Evolutionary conservation across 208 protist genomes (phyloP), one percentile per base, ranked within the genome.

Genomic region (Leptomonas pyrrhocoris): DNA sequence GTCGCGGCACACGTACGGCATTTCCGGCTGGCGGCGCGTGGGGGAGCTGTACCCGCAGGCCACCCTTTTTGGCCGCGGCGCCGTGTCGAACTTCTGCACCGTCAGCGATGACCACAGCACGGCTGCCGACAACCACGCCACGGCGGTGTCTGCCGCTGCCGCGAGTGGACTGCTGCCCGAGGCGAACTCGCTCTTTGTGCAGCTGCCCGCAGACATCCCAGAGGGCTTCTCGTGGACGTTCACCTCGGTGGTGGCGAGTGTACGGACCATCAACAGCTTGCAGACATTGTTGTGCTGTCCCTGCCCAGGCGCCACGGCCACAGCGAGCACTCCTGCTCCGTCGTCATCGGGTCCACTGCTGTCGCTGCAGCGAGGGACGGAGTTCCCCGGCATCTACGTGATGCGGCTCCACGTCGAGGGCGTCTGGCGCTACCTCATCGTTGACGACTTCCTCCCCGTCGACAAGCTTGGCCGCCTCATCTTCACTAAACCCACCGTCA

Each of bases 371-470:
- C 28, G 40, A 1, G 71, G 71, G 11, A 77, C 46, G n/a, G 65
- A 60, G 31, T 51, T 40, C 7, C 66, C 64, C 0, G 74, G 79
- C 30, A 66, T 95, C 15, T 97, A 94, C 70, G 70, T 63, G 18
- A 73, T 93, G 46, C 74, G 86, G 11, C 38, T 95, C 0, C 83
- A 88, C 61, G 74, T 94, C 30, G 93, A 97, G 67, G 88, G 93
- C 9, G 73, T n/a, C 25, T 97, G 93, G 93, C 81, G 89, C 43
- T 95, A 81, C 70, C 83, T 97, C 8, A 46, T 97, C 28, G 82
- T 95, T 0, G 93, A 97, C 74, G 93, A 95, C 64, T 94, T 90
- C 59, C 68, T 97, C 31, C 93, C 93, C 0, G 84, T 95, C 11
- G 80, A 95, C 67, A 60, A 49, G 25, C 67, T 83, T 31, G 89